Conservation (phyloP, 2,329 filamentous ascomycete genomes). For the Hypocrella siamensis region DNA sequence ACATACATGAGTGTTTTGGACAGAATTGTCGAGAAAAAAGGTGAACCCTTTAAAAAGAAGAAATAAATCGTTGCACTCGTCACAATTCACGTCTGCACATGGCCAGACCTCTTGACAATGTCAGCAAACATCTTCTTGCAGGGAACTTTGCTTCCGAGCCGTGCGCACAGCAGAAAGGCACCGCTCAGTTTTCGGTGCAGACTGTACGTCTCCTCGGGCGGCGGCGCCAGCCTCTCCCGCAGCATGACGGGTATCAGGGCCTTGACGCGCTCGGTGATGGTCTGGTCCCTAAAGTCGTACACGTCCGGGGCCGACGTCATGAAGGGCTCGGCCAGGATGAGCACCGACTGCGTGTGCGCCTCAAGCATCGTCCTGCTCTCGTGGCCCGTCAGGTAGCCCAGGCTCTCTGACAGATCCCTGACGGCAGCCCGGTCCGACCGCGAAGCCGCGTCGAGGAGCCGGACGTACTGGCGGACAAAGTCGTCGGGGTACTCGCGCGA, state of each 20-base stretch:
- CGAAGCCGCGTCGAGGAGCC: constrained; percentile 66
- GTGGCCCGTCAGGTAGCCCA: constrained; percentile 85
- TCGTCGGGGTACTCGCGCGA: constrained; percentile 67
- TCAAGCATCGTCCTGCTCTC: constrained; percentile 78
- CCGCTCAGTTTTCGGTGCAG: constrained; percentile 90
- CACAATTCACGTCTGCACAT: constrained; percentile 7
- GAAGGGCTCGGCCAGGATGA: constrained; percentile 90
- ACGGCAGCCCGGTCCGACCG: constrained; percentile 49
- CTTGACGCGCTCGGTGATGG: constrained; percentile 87
- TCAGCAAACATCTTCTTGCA: constrained; percentile 68
- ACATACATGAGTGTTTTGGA: too few species aligned
- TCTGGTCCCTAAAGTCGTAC: constrained; percentile 89
- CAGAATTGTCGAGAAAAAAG: too few species aligned
- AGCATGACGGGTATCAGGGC: constrained; percentile 87
- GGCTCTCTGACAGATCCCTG: constrained; percentile 50
- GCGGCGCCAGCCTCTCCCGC: constrained; percentile 70
- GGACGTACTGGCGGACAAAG: constrained; percentile 70
- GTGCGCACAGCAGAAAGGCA: constrained; percentile 82
- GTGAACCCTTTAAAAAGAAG: too few species aligned
- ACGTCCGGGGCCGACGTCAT: constrained; percentile 56
- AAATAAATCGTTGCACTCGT: too few species aligned
- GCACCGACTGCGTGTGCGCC: constrained; percentile 74
- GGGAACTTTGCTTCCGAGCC: constrained; percentile 64
- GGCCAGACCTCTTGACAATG: constrained; percentile 25
- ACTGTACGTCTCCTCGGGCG: constrained; percentile 94